phyloP scores from a whole-genome alignment of 495 filamentous ascomycete genomes.

The Usnea hakonensis region DNA sequence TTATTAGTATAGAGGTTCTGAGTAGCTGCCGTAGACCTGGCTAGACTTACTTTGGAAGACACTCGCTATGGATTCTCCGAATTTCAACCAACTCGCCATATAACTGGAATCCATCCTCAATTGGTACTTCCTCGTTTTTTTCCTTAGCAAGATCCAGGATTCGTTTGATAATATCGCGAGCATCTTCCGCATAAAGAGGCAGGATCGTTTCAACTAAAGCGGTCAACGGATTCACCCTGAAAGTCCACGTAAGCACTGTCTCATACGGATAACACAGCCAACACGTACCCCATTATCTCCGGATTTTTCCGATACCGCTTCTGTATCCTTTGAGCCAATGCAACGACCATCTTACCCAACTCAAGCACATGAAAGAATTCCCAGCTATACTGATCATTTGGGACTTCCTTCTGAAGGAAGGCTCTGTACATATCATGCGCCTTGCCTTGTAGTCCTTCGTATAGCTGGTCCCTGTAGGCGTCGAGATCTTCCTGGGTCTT shows the following conservation, averaged over 20 bases:
- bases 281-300: slow-evolving; percentile 68
- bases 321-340: slow-evolving; percentile 74
- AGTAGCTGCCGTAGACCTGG: slow-evolving; percentile 1
- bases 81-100: slow-evolving; percentile 83
- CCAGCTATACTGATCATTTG: slow-evolving; percentile 68
- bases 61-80: slow-evolving; percentile 64
- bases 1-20: neutral
- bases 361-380: slow-evolving; percentile 79
- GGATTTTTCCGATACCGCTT: slow-evolving; percentile 87
- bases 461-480: slow-evolving; percentile 60
- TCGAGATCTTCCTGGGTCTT: slow-evolving; percentile 58
- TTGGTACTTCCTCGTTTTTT: slow-evolving; percentile 63
- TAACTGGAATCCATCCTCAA: slow-evolving; percentile 89
- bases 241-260: slow-evolving; percentile 1
- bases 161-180: slow-evolving; percentile 67
- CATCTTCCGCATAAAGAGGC: slow-evolving; percentile 83
- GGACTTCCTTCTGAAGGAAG: slow-evolving; percentile 64
- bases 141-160: slow-evolving; percentile 65
- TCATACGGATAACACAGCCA: neutral
- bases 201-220: slow-evolving; percentile 77
- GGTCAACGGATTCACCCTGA: slow-evolving; percentile 63
- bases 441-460: slow-evolving; percentile 61
- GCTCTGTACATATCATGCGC: slow-evolving; percentile 67
- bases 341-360: slow-evolving; percentile 75
- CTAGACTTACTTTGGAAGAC: slow-evolving; percentile 50